These are phyloP conservation scores for Epichloe festucae DNA, from an alignment of 2,329 filamentous ascomycete genomes.

Conservation along the genomic window DNA sequence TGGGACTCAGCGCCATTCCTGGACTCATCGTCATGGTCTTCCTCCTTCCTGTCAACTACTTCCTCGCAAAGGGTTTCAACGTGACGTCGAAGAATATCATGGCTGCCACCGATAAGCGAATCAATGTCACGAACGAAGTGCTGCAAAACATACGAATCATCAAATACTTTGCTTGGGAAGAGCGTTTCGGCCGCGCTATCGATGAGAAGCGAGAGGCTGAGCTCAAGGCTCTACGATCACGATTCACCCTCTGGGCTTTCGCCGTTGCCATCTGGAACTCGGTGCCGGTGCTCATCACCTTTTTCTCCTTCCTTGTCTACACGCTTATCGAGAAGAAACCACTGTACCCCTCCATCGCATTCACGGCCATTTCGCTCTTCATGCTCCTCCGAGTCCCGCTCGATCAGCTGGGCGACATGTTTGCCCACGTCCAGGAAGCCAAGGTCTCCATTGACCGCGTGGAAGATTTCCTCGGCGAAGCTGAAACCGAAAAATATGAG, in stretches of 20 bases:
- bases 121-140: conserved; percentile 93
- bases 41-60: conserved; percentile 81
- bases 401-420: conserved; percentile 96
- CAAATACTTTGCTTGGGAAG: conserved; percentile 98
- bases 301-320: conserved; percentile 90
- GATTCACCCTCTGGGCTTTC: conserved; percentile 83
- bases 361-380: conserved; percentile 92
- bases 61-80: conserved; percentile 74
- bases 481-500: conserved; percentile 89
- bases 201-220: conserved; percentile 78
- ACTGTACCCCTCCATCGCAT: conserved; percentile 82
- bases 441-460: conserved; percentile 96
- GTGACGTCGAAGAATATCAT: conserved; percentile 83
- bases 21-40: conserved; percentile 84
- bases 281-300: conserved; percentile 87
- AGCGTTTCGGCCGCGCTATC: conserved; percentile 73
- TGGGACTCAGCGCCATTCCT: conserved; percentile 87
- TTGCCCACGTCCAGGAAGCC: conserved; percentile 93
- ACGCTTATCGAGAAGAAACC: conserved; percentile 82
- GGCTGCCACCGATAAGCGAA: conserved; percentile 85
- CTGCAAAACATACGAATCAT: conserved; percentile 97
- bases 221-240: conserved; percentile 61
- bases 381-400: conserved; percentile 84
- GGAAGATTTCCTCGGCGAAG: conserved; percentile 83
- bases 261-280: conserved; percentile 96